Evolutionary conservation across 2,329 filamentous ascomycete species (phyloP).

Genomic region (Penicillium sp.): DNA sequence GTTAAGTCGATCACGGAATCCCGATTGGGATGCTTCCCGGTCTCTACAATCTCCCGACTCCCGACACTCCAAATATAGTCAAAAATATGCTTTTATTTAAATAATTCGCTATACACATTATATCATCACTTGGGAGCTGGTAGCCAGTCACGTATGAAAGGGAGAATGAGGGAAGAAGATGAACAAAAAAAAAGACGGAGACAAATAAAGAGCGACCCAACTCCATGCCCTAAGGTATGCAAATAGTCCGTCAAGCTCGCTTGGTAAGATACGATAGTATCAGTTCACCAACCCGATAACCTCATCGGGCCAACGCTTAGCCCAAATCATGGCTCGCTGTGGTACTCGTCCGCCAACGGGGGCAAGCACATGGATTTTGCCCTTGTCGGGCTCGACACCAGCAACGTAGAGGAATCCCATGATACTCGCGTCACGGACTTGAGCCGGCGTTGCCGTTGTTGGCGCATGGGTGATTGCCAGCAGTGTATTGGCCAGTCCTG

Average conservation of each 20-base stretch:
- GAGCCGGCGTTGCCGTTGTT: conserved; percentile 68
- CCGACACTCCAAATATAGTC: no score
- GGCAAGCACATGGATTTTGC: conserved; percentile 77
- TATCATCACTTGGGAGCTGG: background rate
- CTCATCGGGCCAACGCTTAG: conserved; percentile 78
- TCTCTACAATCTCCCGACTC: no score
- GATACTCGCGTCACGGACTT: conserved; percentile 78
- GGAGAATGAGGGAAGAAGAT: background rate
- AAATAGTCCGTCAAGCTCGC: background rate
- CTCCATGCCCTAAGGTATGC: background rate
- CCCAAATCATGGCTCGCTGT: conserved; percentile 79
- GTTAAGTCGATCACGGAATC: no score
- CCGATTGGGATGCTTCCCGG: no score
- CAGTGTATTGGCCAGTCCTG: conserved; percentile 74
- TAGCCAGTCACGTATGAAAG: background rate
- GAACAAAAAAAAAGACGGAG: background rate
- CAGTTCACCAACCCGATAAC: conserved; percentile 67
- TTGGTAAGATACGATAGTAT: background rate
- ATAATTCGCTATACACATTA: background rate
- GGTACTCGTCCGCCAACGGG: conserved; percentile 83
- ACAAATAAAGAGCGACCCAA: background rate
- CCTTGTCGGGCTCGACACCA: conserved; percentile 84
- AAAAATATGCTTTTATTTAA: background rate
- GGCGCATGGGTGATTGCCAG: conserved; percentile 83
- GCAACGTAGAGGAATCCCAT: conserved; percentile 94